A percentile compares a stretch with the other conserved stretches of the same genome.
These are phyloP conservation scores for Clonostachys chloroleuca DNA, from an alignment of 2,329 filamentous ascomycete genomes.

Conservation along the genomic window DNA sequence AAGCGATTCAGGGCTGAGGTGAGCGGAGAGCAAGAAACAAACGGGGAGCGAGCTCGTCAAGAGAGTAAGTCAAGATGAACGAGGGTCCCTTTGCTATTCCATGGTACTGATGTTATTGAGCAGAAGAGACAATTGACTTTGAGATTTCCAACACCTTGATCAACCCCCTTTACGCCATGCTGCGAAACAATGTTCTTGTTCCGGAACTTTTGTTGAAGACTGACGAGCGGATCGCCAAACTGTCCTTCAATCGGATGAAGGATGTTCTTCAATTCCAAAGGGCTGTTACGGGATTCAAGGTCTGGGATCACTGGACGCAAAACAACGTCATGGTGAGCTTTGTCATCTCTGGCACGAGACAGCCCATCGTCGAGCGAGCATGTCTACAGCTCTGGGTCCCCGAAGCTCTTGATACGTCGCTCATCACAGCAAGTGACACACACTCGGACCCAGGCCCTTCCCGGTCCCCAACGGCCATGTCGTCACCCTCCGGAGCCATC, in stretches of 20 bases:
- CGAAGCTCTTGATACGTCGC: slow-evolving; percentile 5
- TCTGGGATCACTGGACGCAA: slow-evolving; percentile 9
- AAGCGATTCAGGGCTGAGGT: too few relatives aligned
- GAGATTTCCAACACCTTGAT: slow-evolving; percentile 17
- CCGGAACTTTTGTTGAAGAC: slow-evolving; percentile 14
- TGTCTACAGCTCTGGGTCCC: slow-evolving; percentile 14
- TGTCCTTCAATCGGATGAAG: slow-evolving; percentile 8
- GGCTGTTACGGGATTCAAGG: slow-evolving; percentile 14
- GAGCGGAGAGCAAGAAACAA: too few relatives aligned
- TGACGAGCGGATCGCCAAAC: slow-evolving; percentile 9
- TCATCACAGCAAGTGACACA: slow-evolving; percentile 3
- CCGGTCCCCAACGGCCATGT: too few relatives aligned
- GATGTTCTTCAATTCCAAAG: slow-evolving; percentile 15
- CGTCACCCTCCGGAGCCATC: too few relatives aligned
- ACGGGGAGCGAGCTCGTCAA: too few relatives aligned
- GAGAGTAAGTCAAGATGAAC: too few relatives aligned
- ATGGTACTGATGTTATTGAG: slow-evolving; percentile 9
- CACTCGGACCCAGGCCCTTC: too few relatives aligned
- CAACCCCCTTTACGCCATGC: slow-evolving; percentile 14
- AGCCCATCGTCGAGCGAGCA: slow-evolving; percentile 9
- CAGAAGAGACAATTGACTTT: slow-evolving; percentile 18
- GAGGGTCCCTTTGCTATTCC: slow-evolving; percentile 8
- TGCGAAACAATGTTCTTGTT: too few relatives aligned
- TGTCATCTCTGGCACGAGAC: slow-evolving; percentile 2
- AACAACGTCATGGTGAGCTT: slow-evolving; percentile 9